Conservation (phyloP, 768 basidiomycete species). For the Mycena rosella region DNA sequence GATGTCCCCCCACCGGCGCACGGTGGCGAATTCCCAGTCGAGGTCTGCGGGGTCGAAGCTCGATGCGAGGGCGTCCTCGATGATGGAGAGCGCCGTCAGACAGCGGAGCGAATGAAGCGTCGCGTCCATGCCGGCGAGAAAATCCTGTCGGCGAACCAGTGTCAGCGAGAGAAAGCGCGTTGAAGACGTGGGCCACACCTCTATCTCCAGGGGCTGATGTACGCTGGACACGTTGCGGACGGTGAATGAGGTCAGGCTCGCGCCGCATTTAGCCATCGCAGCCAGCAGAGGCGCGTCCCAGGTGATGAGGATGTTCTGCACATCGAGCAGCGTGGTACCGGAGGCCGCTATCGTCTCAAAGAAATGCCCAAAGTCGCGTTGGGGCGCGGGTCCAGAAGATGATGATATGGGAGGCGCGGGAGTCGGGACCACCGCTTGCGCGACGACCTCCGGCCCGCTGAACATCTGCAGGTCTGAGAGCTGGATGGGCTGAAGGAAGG, state of each 20-base stretch:
- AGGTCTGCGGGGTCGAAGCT: not conserved
- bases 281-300: constrained; percentile 3
- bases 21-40: constrained; percentile 4
- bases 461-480: constrained; percentile 2
- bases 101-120: not conserved
- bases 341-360: not conserved
- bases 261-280: not conserved
- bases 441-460: constrained; percentile 5
- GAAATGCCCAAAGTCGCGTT: not conserved
- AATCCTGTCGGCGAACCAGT: not conserved
- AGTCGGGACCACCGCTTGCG: not conserved
- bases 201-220: not conserved
- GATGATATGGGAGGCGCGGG: not conserved
- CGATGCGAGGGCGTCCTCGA: not conserved
- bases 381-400: constrained; percentile 10
- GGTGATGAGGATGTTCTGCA: not conserved
- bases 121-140: not conserved
- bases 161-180: not conserved
- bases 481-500: not conserved
- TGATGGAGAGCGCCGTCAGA: not conserved
- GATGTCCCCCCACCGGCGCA: constrained; percentile 15
- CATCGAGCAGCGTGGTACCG: not conserved
- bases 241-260: not conserved
- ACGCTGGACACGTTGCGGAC: not conserved
- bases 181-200: not conserved